Conservation (phyloP, 2,329 filamentous ascomycete genomes). For the Trichoderma cornu-damae region DNA sequence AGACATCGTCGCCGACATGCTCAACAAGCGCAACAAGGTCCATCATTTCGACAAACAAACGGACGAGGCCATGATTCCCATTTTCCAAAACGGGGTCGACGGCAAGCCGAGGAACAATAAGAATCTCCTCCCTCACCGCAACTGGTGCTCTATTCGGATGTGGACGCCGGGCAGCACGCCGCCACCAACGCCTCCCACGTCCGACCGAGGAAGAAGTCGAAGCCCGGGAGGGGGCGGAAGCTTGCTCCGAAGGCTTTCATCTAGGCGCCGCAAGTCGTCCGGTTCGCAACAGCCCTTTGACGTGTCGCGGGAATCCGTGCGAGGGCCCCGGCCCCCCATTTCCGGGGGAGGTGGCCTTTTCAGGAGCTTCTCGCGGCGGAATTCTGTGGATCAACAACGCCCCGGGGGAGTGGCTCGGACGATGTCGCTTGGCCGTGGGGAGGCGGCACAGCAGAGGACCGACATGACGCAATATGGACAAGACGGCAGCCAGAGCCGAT, state of each 20-base stretch:
- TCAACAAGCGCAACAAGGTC: slow-evolving; percentile 88
- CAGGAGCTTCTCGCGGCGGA: slow-evolving; percentile 40
- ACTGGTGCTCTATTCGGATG: slow-evolving; percentile 89
- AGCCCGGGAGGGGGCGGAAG: slow-evolving; percentile 36
- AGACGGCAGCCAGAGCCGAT: slow-evolving; percentile 37
- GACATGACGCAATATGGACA: slow-evolving; percentile 30
- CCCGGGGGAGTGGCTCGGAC: slow-evolving; percentile 48
- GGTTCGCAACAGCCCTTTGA: slow-evolving; percentile 34
- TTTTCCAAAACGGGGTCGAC: slow-evolving; percentile 86
- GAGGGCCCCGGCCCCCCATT: slow-evolving; percentile 46
- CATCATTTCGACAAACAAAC: slow-evolving; percentile 71
- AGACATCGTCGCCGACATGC: slow-evolving; percentile 79
- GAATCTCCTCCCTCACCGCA: slow-evolving; percentile 77
- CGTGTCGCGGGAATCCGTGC: slow-evolving; percentile 33
- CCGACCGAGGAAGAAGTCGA: slow-evolving; percentile 42
- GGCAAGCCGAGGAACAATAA: slow-evolving; percentile 89
- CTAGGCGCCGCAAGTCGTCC: slow-evolving; percentile 32
- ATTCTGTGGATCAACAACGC: slow-evolving; percentile 33
- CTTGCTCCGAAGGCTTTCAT: slow-evolving; percentile 44
- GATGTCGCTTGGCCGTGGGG: slow-evolving; percentile 55
- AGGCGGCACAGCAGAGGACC: slow-evolving; percentile 39
- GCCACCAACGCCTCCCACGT: slow-evolving; percentile 57
- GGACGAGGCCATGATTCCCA: slow-evolving; percentile 91
- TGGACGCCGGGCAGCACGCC: slow-evolving; percentile 77
- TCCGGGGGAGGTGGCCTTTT: slow-evolving; percentile 43